phyloP scores from a whole-genome alignment of 1,139 yeast genomes.

The Magnusiomyces suaveolens region DNA sequence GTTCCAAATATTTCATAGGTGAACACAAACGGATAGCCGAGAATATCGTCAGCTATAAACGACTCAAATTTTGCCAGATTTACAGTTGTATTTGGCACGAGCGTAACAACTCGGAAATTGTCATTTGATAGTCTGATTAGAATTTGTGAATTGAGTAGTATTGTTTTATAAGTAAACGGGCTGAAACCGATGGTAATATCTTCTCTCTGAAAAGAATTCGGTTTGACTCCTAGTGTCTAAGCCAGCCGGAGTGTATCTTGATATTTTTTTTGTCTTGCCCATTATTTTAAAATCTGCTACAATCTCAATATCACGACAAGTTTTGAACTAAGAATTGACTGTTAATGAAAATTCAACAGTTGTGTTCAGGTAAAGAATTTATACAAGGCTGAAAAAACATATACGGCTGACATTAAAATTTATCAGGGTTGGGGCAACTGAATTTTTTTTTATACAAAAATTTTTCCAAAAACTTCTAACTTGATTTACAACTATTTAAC shows the following conservation, averaged over 20 bases:
- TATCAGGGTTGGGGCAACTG: not conserved
- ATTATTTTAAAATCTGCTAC: not conserved
- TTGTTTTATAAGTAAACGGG: conserved; percentile 19
- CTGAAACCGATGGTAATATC: conserved; percentile 3
- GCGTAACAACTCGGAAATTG: conserved; percentile 58
- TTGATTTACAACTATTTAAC: no score
- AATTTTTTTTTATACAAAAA: not conserved
- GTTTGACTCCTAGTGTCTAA: not conserved
- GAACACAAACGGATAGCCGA: conserved; percentile 81
- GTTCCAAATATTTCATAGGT: conserved; percentile 68
- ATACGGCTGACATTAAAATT: not conserved
- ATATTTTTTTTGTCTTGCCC: not conserved
- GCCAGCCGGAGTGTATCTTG: not conserved
- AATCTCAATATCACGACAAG: not conserved
- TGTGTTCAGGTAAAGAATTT: not conserved
- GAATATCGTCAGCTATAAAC: conserved; percentile 60
- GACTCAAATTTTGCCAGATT: conserved; percentile 87
- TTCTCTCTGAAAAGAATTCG: not conserved
- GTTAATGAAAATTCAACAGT: not conserved
- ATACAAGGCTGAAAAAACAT: not conserved
- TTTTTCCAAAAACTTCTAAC: not conserved
- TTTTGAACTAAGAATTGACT: not conserved
- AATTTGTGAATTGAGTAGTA: conserved; percentile 46
- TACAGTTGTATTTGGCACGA: conserved; percentile 50
- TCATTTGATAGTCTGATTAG: conserved; percentile 73